Evolutionary conservation across 2,329 filamentous ascomycete species (phyloP), one percentile per base, ranked within the genome.

Genomic region (Aurifilum marmelostoma): DNA sequence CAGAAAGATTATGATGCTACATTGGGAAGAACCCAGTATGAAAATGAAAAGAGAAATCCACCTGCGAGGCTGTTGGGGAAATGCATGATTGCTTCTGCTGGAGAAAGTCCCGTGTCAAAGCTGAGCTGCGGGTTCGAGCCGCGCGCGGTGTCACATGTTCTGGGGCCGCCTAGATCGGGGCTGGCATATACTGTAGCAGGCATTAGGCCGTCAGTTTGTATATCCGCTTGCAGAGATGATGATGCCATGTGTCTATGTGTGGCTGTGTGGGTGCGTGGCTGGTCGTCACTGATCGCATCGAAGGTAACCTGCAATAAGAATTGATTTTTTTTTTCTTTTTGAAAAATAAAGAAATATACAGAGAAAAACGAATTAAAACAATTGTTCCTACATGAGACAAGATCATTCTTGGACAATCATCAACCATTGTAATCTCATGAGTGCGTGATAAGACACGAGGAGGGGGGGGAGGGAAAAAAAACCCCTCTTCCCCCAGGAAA

Each of bases 71-170:
- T 47, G 43, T 47, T 47, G 27, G 56, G 56, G 14, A 18, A 16
- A 29, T 56, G 52, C 50, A 27, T 12, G 5, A 27, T 34, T 59
- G 32, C 32, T 37, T 37, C 56, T 59, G 56, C 56, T n/a, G 56
- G 27, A 56, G 52, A 29, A 18, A 3, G 52, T 29, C 52, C n/a
- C 27, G 52, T 34, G 56, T 12, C 29, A 34, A 18, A 21, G 29
- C 16, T 32, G 6, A 29, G 29, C 32, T 59, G 27, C 16, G 32
- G 29, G 56, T 56, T 16, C 14, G 27, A 56, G 52, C 50, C 50
- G 52, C 56, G 29, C 54, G 56, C 56, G 56, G 56, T 59, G 56
- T 59, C 56, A 59, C 56, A 59, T 59, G 56, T 59, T 59, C 18
- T 59, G 52, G 29, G 54, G 32, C 56, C 18, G 24, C 14, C 54